Percentiles rank a stretch among this genome's conserved stretches.
Conservation (phyloP, 140 eudicot species). For the Oenanthe javanica region DNA sequence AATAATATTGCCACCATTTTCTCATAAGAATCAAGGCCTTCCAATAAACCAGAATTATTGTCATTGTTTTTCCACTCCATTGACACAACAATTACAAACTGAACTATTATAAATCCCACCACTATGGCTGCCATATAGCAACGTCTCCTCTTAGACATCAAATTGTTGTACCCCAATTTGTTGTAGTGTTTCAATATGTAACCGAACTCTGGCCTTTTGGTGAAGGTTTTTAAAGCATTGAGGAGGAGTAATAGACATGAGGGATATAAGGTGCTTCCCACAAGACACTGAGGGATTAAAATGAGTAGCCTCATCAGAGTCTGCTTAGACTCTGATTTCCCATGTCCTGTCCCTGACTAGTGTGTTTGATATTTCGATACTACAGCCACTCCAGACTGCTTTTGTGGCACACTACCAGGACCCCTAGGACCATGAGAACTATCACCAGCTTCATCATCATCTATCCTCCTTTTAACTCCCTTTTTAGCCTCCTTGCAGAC, state of each 20-base stretch:
- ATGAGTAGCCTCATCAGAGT: slow-evolving; percentile 21
- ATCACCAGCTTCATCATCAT: no score
- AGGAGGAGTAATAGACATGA: slow-evolving; percentile 29
- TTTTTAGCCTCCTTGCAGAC: no score
- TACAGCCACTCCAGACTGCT: no score
- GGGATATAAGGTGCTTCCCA: slow-evolving; percentile 59
- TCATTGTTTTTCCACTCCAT: slow-evolving; percentile 34
- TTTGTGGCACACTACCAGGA: no score
- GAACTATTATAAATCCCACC: slow-evolving; percentile 26
- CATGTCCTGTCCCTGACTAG: no score
- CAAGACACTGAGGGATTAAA: slow-evolving; percentile 48
- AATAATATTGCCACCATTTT: slow-evolving; percentile 36
- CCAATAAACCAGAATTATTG: slow-evolving; percentile 12
- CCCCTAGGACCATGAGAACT: no score
- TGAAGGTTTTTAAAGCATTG: slow-evolving; percentile 25
- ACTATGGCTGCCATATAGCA: slow-evolving; percentile 15
- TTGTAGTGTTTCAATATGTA: slow-evolving; percentile 37
- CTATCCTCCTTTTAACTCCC: no score
- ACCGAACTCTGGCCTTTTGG: slow-evolving; percentile 33
- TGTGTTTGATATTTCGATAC: no score
- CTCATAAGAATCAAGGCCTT: slow-evolving; percentile 25
- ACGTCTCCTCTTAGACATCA: slow-evolving; percentile 6
- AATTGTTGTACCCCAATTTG: slow-evolving; percentile 14
- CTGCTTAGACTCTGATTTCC: no score
- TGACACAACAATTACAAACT: slow-evolving; percentile 24